Conservation (phyloP, 176 grass and related monocot species). For the Hsuehochloa calcarea region DNA sequence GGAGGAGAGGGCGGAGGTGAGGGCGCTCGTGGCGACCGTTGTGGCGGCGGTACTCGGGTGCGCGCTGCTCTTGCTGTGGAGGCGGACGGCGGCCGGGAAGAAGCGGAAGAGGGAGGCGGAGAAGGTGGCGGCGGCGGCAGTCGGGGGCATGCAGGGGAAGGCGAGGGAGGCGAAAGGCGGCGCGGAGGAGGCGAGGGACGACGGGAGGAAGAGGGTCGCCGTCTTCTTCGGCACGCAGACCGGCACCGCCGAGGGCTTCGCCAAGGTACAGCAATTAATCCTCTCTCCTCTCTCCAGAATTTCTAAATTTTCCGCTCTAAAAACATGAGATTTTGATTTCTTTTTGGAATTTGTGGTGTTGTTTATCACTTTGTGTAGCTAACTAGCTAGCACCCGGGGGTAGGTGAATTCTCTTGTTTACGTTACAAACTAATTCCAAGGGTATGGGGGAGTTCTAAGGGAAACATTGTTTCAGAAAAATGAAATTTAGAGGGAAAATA, state of each 20-base stretch:
- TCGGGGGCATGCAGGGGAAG: neutral
- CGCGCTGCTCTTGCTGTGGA: constrained; percentile 65
- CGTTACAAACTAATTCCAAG: neutral
- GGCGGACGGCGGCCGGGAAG: constrained; percentile 39
- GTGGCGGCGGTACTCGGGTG: constrained; percentile 62
- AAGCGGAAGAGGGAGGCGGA: constrained; percentile 41
- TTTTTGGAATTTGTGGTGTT: neutral
- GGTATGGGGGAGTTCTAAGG: neutral
- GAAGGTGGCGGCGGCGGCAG: neutral
- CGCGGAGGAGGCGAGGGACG: constrained; percentile 26
- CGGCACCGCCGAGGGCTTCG: constrained; percentile 90
- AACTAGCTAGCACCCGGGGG: neutral
- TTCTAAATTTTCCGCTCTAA: neutral
- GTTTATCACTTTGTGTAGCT: too few relatives aligned
- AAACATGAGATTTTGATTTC: too few relatives aligned
- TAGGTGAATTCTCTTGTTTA: neutral
- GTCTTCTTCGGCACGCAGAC: constrained; percentile 95
- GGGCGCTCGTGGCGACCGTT: constrained; percentile 46
- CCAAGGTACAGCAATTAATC: constrained; percentile 50
- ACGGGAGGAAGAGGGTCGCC: constrained; percentile 62
- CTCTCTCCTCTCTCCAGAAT: neutral
- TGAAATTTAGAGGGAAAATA: neutral
- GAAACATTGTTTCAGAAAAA: too few relatives aligned
- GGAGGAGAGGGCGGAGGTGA: constrained; percentile 10
- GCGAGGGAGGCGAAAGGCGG: neutral